Conservation (phyloP, 2,329 filamentous ascomycete genomes). For the Diplodia seriata region DNA sequence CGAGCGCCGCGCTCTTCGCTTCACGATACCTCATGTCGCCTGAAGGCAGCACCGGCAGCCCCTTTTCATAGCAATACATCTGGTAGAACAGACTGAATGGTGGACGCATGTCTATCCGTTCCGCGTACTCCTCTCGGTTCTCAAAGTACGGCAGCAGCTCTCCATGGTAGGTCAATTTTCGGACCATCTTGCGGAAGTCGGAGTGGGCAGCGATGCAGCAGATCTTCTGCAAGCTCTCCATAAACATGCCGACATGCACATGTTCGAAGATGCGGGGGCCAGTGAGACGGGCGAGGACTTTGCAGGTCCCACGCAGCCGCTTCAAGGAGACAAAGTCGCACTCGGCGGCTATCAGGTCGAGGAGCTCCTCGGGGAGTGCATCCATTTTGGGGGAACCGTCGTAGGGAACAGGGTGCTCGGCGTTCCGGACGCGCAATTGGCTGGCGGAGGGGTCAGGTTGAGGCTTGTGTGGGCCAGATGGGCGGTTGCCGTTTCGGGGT, state of each 20-base stretch:
- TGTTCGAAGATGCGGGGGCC: constrained; percentile 38
- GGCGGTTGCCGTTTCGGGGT: constrained; percentile 6
- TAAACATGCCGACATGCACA: constrained; percentile 38
- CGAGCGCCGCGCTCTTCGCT: neutral
- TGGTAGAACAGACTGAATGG: constrained; percentile 29
- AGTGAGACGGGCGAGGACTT: constrained; percentile 34
- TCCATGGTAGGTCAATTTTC: constrained; percentile 38
- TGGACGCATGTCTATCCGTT: constrained; percentile 31
- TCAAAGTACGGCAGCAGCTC: constrained; percentile 39
- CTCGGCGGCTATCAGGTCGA: constrained; percentile 37
- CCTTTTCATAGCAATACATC: constrained; percentile 35
- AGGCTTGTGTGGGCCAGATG: constrained; percentile 6
- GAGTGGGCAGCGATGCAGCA: constrained; percentile 35
- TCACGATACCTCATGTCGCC: constrained; percentile 21
- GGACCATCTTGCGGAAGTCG: constrained; percentile 38
- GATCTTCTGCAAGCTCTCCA: constrained; percentile 36
- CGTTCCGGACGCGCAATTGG: neutral
- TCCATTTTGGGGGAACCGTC: constrained; percentile 20
- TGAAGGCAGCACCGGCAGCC: constrained; percentile 13
- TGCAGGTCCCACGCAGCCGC: constrained; percentile 36
- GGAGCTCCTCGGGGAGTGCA: constrained; percentile 39
- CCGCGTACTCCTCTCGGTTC: constrained; percentile 25
- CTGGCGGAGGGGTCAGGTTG: constrained; percentile 15
- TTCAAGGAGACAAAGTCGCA: constrained; percentile 37
- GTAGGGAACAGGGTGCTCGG: neutral